phyloP scores from a whole-genome alignment of 2,329 filamentous ascomycete genomes.

The Sarocladium oryzae region DNA sequence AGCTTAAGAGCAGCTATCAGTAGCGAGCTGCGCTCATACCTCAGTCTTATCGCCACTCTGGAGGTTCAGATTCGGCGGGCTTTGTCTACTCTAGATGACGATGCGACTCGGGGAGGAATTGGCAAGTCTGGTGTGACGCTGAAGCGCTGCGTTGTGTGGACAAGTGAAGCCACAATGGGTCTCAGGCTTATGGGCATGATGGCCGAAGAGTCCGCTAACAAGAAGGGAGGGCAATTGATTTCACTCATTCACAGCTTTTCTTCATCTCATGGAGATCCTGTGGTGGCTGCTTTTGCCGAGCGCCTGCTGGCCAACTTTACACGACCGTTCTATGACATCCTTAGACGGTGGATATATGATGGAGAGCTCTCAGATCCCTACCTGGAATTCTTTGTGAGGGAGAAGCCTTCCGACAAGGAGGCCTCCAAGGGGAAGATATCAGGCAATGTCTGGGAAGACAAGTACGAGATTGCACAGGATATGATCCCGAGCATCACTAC shows the following conservation, averaged over 20 bases:
- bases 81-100: conserved; percentile 64
- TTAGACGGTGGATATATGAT: conserved; percentile 96
- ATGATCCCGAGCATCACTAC: conserved; percentile 95
- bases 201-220: conserved; percentile 78
- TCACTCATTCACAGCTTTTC: conserved; percentile 91
- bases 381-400: conserved; percentile 88
- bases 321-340: conserved; percentile 91
- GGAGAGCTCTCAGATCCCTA: conserved; percentile 96
- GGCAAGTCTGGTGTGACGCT: conserved; percentile 87
- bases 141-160: conserved; percentile 96
- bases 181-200: conserved; percentile 89
- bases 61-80: conserved; percentile 88
- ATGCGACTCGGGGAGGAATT: conserved; percentile 60
- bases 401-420: conserved; percentile 55
- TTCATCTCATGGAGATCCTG: conserved; percentile 88
- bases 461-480: conserved; percentile 76
- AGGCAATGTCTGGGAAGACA: conserved; percentile 96
- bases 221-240: conserved; percentile 84
- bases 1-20: conserved; percentile 84
- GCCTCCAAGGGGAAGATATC: conserved; percentile 53
- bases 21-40: conserved; percentile 78
- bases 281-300: conserved; percentile 89
- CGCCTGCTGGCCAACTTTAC: conserved; percentile 81
- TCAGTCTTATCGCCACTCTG: conserved; percentile 83
- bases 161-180: conserved; percentile 92